Base-by-base conservation (phyloP, 176 grass and related monocot genomes). In the Lolium perenne region DNA sequence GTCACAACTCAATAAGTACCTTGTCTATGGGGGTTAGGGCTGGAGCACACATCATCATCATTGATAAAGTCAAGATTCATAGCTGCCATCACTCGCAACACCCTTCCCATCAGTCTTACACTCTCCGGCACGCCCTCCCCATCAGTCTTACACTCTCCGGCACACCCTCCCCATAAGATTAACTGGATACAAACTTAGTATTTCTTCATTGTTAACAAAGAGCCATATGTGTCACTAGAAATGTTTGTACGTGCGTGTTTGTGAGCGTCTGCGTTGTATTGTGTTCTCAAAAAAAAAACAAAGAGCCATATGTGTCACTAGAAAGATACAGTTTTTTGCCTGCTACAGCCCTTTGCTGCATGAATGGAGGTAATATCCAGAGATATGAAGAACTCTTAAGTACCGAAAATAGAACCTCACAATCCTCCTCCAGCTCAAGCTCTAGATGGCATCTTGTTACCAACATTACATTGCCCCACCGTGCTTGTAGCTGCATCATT, bases 11-110 rank as follows among this genome's bases (percentile, higher is more conserved):
- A 2, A 16, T 38, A 18, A 14, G 49, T 90, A 95, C 95, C 91
- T 80, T 84, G 76, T 78, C 84, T 85, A 6, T n/a, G 65, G 38
- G 2, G 46, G 40, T 38, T 15, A 41, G 84, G 88, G 49, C 58
- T 12, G 38, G 77, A 56, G 50, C 18, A 85, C 59, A 88, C 75
- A 6, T 85, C 95, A 85, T 53, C 87, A 66, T 98, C 93, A 91
- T 95, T 86, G 80, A 98, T 98, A 64, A 97, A 97, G 38, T 95
- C 95, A 35, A 82, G 93, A 93, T 79, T 98, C 95, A 80, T 95
- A 98, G 41, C 92, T 88, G 82, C 92, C 95, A 58, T 97, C 93
- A 23, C 80, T 66, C 4, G 6, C 49, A 38, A 40, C 80, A 69
- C 61, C 88, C 75, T 92, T 89, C 48, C 85, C 87, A 8, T 95